Conservation (phyloP, 495 filamentous ascomycete genomes). For the Lichenothelia convexa region DNA sequence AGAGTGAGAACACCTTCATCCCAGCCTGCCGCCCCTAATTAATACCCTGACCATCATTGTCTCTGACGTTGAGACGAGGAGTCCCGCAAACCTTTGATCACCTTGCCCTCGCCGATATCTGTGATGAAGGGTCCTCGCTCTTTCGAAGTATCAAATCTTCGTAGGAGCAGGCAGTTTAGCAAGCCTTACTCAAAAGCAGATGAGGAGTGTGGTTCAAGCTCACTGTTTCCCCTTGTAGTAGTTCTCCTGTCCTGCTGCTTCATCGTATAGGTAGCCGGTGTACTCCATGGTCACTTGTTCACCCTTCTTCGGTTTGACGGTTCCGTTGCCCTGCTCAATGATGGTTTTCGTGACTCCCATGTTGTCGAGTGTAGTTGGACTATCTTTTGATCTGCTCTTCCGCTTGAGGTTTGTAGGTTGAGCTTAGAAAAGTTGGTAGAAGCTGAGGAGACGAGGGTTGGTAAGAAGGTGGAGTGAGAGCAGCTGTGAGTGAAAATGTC, state of each 20-base stretch:
- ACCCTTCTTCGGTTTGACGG: slow-evolving; percentile 36
- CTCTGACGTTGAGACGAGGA: not conserved
- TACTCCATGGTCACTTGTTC: slow-evolving; percentile 65
- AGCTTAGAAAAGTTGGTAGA: too few relatives aligned
- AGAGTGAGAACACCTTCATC: slow-evolving; percentile 52
- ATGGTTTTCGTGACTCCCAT: slow-evolving; percentile 38
- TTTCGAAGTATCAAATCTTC: slow-evolving; percentile 65
- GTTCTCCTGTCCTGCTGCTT: slow-evolving; percentile 18
- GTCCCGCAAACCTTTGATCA: slow-evolving; percentile 53
- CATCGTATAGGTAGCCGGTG: slow-evolving; percentile 62
- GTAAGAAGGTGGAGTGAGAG: too few relatives aligned
- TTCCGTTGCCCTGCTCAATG: slow-evolving; percentile 31
- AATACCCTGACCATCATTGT: not conserved
- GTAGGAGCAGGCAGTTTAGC: slow-evolving; percentile 5
- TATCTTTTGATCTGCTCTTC: too few relatives aligned
- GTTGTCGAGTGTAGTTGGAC: not conserved
- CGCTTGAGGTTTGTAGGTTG: too few relatives aligned
- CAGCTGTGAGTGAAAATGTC: too few relatives aligned
- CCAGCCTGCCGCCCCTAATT: slow-evolving; percentile 42
- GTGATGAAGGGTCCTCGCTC: slow-evolving; percentile 45
- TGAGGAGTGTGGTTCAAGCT: slow-evolving; percentile 6
- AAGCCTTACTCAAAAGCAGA: too few relatives aligned
- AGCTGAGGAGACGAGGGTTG: too few relatives aligned
- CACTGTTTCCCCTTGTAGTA: slow-evolving; percentile 35
- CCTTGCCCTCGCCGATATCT: slow-evolving; percentile 51